These are phyloP conservation scores for Globisporangium apiculatum DNA, from an alignment of 352 stramenopile species.

Conservation along the genomic window DNA sequence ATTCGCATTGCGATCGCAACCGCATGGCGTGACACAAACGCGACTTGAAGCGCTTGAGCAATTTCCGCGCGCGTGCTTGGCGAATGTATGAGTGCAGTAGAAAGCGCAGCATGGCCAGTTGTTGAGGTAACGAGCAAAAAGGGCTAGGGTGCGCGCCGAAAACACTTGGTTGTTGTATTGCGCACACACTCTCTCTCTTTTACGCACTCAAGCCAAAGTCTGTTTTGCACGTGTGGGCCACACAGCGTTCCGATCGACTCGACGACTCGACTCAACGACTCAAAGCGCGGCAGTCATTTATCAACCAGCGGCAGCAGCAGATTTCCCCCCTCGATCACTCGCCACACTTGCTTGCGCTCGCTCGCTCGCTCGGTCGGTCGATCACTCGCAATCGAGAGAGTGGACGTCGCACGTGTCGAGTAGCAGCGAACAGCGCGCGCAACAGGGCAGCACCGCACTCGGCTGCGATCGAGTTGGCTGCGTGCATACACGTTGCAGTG, in stretches of 20 bases:
- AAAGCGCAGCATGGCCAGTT: not conserved
- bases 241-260: too few relatives aligned
- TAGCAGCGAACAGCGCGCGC: too few relatives aligned
- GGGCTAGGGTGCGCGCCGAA: not conserved
- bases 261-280: too few relatives aligned
- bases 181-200: not conserved
- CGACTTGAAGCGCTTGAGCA: not conserved
- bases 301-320: not conserved
- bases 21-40: not conserved
- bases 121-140: not conserved
- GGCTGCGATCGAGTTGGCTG: too few relatives aligned
- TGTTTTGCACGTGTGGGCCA: not conserved
- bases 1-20: too few relatives aligned
- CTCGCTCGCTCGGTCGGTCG: not conserved
- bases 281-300: not conserved
- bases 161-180: not conserved
- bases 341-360: not conserved
- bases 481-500: not conserved
- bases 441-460: too few relatives aligned
- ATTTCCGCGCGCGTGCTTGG: not conserved
- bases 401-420: not conserved
- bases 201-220: not conserved
- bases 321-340: not conserved
- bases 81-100: not conserved
- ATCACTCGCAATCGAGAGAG: not conserved